Evolutionary conservation across 495 filamentous ascomycete species (phyloP).

Genomic region (Chaetomidium leptoderma): DNA sequence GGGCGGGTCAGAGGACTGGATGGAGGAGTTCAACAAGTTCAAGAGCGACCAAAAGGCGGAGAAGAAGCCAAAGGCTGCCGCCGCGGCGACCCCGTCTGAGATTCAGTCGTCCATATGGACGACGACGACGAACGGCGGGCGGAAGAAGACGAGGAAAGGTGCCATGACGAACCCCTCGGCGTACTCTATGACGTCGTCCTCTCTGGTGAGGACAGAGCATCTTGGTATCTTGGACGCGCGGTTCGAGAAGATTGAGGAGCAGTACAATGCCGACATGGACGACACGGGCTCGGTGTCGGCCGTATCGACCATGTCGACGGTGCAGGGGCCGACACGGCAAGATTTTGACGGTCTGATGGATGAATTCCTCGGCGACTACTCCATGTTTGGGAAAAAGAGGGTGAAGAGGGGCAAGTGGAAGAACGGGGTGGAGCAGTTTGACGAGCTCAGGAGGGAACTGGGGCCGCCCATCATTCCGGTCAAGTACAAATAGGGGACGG

Average conservation of each 20-base stretch:
- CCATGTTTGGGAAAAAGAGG: slow-evolving; percentile 71
- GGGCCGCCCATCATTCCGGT: slow-evolving; percentile 58
- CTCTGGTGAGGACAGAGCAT: slow-evolving; percentile 84
- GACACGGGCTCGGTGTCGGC: slow-evolving; percentile 44
- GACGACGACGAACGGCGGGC: slow-evolving; percentile 66
- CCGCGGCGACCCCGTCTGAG: slow-evolving; percentile 53
- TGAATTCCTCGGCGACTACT: slow-evolving; percentile 80
- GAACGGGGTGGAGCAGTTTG: slow-evolving; percentile 79
- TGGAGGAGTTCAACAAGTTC: slow-evolving; percentile 85
- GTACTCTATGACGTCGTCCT: slow-evolving; percentile 97
- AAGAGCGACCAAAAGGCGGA: slow-evolving; percentile 64
- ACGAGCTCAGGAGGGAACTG: slow-evolving; percentile 78
- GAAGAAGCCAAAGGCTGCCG: slow-evolving; percentile 38
- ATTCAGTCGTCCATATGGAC: slow-evolving; percentile 74
- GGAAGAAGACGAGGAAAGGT: slow-evolving; percentile 84
- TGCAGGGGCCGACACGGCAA: slow-evolving; percentile 53
- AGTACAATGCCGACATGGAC: slow-evolving; percentile 74
- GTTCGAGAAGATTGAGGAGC: slow-evolving; percentile 84
- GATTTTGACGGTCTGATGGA: slow-evolving; percentile 90
- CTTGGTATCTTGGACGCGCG: slow-evolving; percentile 78
- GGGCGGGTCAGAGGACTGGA: slow-evolving; percentile 64
- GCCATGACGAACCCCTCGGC: slow-evolving; percentile 81
- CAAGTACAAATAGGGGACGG: slow-evolving; percentile 8
- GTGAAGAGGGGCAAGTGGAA: slow-evolving; percentile 78
- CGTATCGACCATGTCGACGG: slow-evolving; percentile 47